These are phyloP conservation scores for Avena eriantha DNA, from an alignment of 176 grass and related monocot species.

Conservation along the genomic window DNA sequence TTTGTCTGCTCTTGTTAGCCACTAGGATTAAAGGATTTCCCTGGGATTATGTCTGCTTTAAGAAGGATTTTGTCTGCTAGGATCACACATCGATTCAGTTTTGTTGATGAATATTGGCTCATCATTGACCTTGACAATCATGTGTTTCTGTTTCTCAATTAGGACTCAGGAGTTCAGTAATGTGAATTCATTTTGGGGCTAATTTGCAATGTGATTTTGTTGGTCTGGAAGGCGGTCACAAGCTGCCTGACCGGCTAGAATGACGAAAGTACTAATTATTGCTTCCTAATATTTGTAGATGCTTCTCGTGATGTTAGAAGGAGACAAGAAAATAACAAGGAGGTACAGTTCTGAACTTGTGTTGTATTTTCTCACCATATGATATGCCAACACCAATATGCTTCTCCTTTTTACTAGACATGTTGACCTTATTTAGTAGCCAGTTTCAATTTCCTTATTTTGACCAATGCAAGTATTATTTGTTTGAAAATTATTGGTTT, in stretches of 20 bases:
- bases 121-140: background rate
- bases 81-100: background rate
- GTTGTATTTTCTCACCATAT: background rate
- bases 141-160: background rate
- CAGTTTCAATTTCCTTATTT: background rate
- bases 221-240: background rate
- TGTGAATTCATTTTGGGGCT: background rate
- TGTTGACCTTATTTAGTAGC: background rate
- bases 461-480: background rate
- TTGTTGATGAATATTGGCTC: background rate
- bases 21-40: background rate
- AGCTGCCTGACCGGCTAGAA: background rate
- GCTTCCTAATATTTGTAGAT: constrained; percentile 2
- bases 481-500: background rate
- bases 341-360: background rate
- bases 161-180: background rate
- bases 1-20: background rate
- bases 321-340: no score
- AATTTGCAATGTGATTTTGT: background rate
- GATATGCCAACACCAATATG: background rate
- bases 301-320: background rate
- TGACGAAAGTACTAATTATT: background rate
- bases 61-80: background rate
- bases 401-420: background rate
- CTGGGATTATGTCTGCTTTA: background rate